Percentiles rank a stretch among this genome's conserved stretches.
phyloP scores from a whole-genome alignment of 1,284 basidiomycete species.

The Calocybe gambosa region DNA sequence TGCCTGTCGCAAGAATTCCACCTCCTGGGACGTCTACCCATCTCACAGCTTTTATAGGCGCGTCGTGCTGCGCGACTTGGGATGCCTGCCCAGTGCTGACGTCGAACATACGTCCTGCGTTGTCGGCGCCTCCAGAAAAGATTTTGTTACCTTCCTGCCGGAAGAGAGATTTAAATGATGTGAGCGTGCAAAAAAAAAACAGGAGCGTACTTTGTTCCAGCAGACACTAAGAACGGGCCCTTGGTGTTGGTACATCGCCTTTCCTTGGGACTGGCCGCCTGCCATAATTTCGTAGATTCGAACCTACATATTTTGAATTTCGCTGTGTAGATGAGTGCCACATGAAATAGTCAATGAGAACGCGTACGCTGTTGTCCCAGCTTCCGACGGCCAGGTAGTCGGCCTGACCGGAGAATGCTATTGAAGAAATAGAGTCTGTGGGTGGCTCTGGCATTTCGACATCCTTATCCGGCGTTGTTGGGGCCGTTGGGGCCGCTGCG shows the following conservation, averaged over 20 bases:
- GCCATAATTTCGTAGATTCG: constrained; percentile 58
- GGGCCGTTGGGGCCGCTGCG: neutral
- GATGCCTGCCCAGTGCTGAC: constrained; percentile 64
- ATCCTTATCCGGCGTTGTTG: constrained; percentile 32
- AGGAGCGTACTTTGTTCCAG: constrained; percentile 64
- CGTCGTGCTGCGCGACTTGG: constrained; percentile 82
- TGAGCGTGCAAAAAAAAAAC: neutral
- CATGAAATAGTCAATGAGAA: neutral
- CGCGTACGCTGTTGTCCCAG: constrained; percentile 70
- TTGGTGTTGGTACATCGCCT: constrained; percentile 81
- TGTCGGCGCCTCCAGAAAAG: constrained; percentile 84
- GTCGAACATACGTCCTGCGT: constrained; percentile 79
- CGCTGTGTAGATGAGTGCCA: neutral
- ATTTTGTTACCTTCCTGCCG: constrained; percentile 69
- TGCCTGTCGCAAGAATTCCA: constrained; percentile 77
- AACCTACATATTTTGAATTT: constrained; percentile 33
- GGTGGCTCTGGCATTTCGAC: constrained; percentile 73
- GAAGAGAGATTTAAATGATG: constrained; percentile 3
- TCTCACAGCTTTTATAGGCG: constrained; percentile 70
- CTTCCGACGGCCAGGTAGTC: constrained; percentile 73
- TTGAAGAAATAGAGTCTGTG: constrained; percentile 65
- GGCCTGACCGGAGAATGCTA: constrained; percentile 59
- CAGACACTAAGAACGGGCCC: constrained; percentile 78
- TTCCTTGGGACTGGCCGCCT: constrained; percentile 61
- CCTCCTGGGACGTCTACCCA: constrained; percentile 69